phyloP scores from a whole-genome alignment of 176 grass and related monocot genomes.

The Carex parvula region DNA sequence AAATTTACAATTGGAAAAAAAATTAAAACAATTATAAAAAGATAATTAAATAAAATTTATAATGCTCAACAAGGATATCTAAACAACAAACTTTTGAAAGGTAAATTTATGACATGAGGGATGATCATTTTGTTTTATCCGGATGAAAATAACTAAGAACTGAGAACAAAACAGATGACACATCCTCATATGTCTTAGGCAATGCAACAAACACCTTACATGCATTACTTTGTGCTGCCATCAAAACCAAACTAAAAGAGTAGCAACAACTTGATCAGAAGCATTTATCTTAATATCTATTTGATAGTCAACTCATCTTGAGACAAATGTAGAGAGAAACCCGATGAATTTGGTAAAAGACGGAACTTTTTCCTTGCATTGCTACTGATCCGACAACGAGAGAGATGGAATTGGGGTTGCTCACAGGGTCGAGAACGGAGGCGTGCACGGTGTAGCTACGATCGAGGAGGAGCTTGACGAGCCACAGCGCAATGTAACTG shows the following conservation, averaged over 20 bases:
- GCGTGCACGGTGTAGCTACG: slow-evolving; percentile 49
- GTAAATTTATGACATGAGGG: slow-evolving; percentile 48
- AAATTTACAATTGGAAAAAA: too few species aligned
- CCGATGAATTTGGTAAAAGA: too few species aligned
- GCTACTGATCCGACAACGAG: neutral
- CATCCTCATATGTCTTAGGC: slow-evolving; percentile 42
- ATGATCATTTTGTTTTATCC: slow-evolving; percentile 28
- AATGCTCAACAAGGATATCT: neutral
- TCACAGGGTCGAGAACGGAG: slow-evolving; percentile 45
- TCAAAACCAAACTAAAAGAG: too few species aligned
- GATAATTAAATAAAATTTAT: too few species aligned
- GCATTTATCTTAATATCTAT: too few species aligned
- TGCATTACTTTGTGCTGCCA: neutral
- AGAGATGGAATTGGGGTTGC: neutral
- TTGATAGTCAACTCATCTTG: too few species aligned
- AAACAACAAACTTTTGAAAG: slow-evolving; percentile 45
- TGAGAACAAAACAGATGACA: slow-evolving; percentile 40
- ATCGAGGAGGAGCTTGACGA: slow-evolving; percentile 54
- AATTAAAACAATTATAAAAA: too few species aligned
- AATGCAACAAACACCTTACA: slow-evolving; percentile 52
- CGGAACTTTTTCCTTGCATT: too few species aligned
- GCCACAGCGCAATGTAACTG: slow-evolving; percentile 49
- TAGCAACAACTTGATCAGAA: too few species aligned
- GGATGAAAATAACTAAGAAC: slow-evolving; percentile 29
- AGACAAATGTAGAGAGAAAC: too few species aligned